Conservation (phyloP, 371 early-diverging fungal genomes). For the Sporodiniella umbellata region DNA sequence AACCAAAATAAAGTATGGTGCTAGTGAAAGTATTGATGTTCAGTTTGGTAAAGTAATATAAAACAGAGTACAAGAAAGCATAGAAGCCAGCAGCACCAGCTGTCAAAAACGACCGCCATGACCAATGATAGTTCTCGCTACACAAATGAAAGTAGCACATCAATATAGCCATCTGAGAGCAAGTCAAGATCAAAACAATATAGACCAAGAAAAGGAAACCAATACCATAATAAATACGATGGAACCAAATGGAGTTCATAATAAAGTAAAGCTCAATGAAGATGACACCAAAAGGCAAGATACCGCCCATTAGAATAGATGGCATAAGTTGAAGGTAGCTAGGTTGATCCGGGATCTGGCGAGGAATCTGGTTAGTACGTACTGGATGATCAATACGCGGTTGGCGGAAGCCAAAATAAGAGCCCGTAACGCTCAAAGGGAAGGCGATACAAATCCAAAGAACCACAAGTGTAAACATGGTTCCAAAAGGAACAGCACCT, state of each 20-base stretch:
- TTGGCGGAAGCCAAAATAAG: slow-evolving; percentile 90
- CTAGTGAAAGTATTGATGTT: slow-evolving; percentile 73
- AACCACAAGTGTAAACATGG: slow-evolving; percentile 79
- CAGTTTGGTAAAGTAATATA: slow-evolving; percentile 77
- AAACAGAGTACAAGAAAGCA: slow-evolving; percentile 79
- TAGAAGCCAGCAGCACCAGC: slow-evolving; percentile 86
- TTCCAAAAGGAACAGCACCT: slow-evolving; percentile 90
- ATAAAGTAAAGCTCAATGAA: slow-evolving; percentile 89
- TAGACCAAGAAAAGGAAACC: slow-evolving; percentile 83
- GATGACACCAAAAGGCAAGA: slow-evolving; percentile 87
- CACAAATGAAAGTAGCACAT: slow-evolving; percentile 90
- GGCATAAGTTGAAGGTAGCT: slow-evolving; percentile 69
- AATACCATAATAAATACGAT: slow-evolving; percentile 88
- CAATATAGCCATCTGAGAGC: slow-evolving; percentile 80
- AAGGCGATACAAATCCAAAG: slow-evolving; percentile 89
- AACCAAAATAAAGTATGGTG: slow-evolving; percentile 91
- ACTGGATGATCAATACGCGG: slow-evolving; percentile 85
- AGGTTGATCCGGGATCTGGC: slow-evolving; percentile 85
- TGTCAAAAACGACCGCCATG: slow-evolving; percentile 92
- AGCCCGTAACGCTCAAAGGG: slow-evolving; percentile 87
- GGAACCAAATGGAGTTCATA: slow-evolving; percentile 91
- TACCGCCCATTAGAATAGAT: slow-evolving; percentile 80
- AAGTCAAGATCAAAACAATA: slow-evolving; percentile 77
- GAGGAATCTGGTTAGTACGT: slow-evolving; percentile 89
- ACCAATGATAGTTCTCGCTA: slow-evolving; percentile 94